Conservation (phyloP, 352 stramenopile genomes). For the Phytophthora pinifolia region DNA sequence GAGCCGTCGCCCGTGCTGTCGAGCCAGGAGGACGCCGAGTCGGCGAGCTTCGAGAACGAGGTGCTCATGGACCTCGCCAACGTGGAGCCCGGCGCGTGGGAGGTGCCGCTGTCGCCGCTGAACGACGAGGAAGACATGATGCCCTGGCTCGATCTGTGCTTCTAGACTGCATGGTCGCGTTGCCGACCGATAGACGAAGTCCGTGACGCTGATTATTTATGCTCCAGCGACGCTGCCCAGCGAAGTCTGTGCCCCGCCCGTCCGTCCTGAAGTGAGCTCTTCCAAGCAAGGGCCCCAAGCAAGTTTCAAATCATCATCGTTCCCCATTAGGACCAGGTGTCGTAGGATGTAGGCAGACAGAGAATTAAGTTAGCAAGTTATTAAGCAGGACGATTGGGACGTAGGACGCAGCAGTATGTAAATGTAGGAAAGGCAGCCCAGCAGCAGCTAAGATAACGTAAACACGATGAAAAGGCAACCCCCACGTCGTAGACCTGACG, state of each 20-base stretch:
- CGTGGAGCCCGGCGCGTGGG: constrained; percentile 75
- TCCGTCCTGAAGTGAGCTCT: constrained; percentile 7
- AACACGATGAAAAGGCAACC: constrained; percentile 23
- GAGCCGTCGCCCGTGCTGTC: constrained; percentile 26
- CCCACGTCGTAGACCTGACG: not conserved
- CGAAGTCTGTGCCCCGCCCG: constrained; percentile 16
- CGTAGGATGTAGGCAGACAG: constrained; percentile 32
- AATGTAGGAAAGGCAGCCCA: constrained; percentile 28
- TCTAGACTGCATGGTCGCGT: constrained; percentile 41
- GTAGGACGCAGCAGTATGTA: constrained; percentile 37
- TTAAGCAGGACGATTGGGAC: constrained; percentile 26
- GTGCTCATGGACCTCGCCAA: constrained; percentile 72
- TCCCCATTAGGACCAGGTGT: constrained; percentile 27
- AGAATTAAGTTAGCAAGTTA: constrained; percentile 39
- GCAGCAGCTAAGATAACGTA: constrained; percentile 22
- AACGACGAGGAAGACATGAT: constrained; percentile 86
- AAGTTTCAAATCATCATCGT: constrained; percentile 28
- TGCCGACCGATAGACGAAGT: constrained; percentile 31
- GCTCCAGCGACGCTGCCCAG: constrained; percentile 21
- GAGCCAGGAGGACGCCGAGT: constrained; percentile 31
- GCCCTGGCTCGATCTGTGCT: constrained; percentile 83
- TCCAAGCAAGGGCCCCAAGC: constrained; percentile 1
- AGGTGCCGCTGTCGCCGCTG: constrained; percentile 77
- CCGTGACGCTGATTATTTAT: constrained; percentile 50
- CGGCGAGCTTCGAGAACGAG: constrained; percentile 61